phyloP scores from a whole-genome alignment of 2,329 filamentous ascomycete species.

The Pseudogymnoascus sp. region DNA sequence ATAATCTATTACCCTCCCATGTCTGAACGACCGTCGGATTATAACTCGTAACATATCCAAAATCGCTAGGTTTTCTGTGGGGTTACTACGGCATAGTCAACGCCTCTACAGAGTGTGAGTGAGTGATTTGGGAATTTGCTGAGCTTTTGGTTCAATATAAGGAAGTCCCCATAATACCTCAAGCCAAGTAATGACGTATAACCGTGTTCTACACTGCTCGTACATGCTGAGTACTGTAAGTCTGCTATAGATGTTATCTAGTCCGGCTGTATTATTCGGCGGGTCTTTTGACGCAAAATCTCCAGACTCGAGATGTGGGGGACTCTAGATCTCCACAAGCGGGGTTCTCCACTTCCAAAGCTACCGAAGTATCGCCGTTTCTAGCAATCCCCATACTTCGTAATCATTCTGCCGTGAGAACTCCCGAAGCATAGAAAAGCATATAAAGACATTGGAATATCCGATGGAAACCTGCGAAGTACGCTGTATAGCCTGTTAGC shows the following conservation, averaged over 20 bases:
- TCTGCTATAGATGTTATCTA: background rate
- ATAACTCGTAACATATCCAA: no score
- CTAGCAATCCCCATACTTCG: background rate
- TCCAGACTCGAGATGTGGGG: background rate
- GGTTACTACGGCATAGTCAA: no score
- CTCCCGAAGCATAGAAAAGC: background rate
- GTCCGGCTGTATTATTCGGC: background rate
- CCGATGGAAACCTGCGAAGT: background rate
- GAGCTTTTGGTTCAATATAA: background rate
- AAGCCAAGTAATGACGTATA: background rate
- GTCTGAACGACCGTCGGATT: no score
- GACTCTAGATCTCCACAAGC: background rate
- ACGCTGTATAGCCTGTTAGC: background rate
- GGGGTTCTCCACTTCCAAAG: background rate
- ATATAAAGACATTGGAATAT: background rate
- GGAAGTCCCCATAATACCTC: background rate
- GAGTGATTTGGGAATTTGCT: background rate
- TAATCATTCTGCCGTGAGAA: background rate
- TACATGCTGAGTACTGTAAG: background rate
- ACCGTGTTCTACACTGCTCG: background rate
- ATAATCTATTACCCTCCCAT: background rate
- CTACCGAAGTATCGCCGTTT: constrained; percentile 1
- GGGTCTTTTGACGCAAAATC: background rate
- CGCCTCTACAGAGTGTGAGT: background rate
- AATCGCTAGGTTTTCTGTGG: no score